These are phyloP conservation scores for Hypoxylon sp. DNA, from an alignment of 2,329 filamentous ascomycete species.

Conservation along the genomic window DNA sequence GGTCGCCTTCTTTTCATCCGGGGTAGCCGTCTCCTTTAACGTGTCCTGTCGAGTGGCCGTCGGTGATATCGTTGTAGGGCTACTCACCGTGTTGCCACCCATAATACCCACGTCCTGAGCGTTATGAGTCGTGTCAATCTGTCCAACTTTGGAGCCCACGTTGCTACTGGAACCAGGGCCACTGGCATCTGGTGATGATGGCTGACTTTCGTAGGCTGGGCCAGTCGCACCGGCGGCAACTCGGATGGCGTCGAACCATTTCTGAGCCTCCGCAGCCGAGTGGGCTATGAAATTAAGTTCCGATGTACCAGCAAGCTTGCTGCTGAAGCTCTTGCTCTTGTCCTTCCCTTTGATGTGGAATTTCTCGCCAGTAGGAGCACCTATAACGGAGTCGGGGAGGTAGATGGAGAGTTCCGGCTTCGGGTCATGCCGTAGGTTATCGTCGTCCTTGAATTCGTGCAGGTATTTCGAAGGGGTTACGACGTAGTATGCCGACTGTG, in stretches of 20 bases:
- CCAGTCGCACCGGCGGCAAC: slow-evolving; percentile 66
- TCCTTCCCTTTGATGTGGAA: slow-evolving; percentile 98
- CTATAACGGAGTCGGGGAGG: slow-evolving; percentile 88
- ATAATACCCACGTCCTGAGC: slow-evolving; percentile 63
- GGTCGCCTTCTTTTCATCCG: slow-evolving; percentile 45
- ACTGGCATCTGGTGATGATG: slow-evolving; percentile 51
- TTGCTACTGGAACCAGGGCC: slow-evolving; percentile 38
- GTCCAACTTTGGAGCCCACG: slow-evolving; percentile 47
- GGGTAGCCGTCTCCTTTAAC: slow-evolving; percentile 26
- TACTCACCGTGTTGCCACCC: slow-evolving; percentile 49
- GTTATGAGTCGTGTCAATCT: slow-evolving; percentile 50
- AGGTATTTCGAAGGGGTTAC: slow-evolving; percentile 88
- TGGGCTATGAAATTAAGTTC: slow-evolving; percentile 92
- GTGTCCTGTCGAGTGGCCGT: slow-evolving; percentile 40
- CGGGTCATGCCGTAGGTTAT: slow-evolving; percentile 77
- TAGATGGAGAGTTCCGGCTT: slow-evolving; percentile 90
- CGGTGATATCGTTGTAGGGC: slow-evolving; percentile 50
- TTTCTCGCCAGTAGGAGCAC: slow-evolving; percentile 78
- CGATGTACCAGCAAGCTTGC: slow-evolving; percentile 81
- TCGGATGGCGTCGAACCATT: slow-evolving; percentile 84
- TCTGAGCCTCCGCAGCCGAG: slow-evolving; percentile 80
- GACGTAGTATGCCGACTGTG: slow-evolving; percentile 87
- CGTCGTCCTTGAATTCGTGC: slow-evolving; percentile 96
- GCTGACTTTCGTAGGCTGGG: slow-evolving; percentile 51
- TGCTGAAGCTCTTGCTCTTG: slow-evolving; percentile 80